A percentile compares a stretch with the other conserved stretches of the same genome.
Evolutionary conservation across 495 filamentous ascomycete genomes (phyloP).

Genomic region (Symbiotaphrina buchneri): DNA sequence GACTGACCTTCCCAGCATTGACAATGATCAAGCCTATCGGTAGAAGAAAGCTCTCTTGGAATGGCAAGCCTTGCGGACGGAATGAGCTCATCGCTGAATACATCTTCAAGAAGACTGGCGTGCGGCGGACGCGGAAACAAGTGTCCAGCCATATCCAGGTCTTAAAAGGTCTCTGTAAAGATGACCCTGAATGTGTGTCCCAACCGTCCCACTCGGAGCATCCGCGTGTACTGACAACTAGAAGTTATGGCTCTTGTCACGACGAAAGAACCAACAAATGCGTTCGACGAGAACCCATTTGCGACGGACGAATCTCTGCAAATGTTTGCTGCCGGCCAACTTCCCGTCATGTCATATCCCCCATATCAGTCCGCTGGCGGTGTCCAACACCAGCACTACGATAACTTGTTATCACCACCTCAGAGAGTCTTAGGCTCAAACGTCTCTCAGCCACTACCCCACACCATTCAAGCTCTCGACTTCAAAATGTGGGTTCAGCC

Average conservation of each 20-base stretch:
- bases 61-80: conserved; percentile 53
- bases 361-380: background rate
- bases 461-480: conserved; percentile 17
- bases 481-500: conserved; percentile 29
- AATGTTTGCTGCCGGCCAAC: conserved; percentile 1
- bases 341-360: background rate
- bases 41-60: conserved; percentile 49
- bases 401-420: background rate
- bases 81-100: conserved; percentile 83
- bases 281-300: conserved; percentile 2
- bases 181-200: conserved; percentile 30
- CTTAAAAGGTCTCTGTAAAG: conserved; percentile 57
- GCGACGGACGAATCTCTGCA: background rate
- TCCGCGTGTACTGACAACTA: conserved; percentile 9
- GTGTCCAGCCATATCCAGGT: conserved; percentile 96
- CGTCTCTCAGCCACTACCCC: conserved; percentile 16
- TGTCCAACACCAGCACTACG: background rate
- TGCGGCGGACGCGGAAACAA: conserved; percentile 52
- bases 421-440: conserved; percentile 4
- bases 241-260: conserved; percentile 4
- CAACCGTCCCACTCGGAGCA: conserved; percentile 10
- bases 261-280: background rate
- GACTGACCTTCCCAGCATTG: conserved; percentile 30
- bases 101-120: conserved; percentile 47
- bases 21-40: conserved; percentile 66